Conservation (phyloP, 805 yeast genomes). For the Schizosaccharomyces cryophilus region DNA sequence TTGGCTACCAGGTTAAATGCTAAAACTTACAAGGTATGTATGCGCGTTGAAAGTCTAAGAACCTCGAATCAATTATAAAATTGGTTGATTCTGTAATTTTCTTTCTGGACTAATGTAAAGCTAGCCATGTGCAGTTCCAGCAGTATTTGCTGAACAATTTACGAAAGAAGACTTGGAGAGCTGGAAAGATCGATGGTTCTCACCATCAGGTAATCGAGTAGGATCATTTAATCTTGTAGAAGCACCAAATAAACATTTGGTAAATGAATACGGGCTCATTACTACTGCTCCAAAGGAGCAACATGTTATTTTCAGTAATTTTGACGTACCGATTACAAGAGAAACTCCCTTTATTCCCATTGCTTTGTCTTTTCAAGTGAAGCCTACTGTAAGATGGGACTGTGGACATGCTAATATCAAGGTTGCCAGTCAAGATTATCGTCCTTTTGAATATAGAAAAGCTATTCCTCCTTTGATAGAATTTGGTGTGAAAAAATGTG, state of each 20-base stretch:
- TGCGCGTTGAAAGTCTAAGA: too few species aligned
- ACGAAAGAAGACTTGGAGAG: neutral
- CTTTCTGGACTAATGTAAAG: neutral
- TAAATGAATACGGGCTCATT: neutral
- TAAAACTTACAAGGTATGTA: too few species aligned
- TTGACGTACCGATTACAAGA: neutral
- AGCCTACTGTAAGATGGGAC: neutral
- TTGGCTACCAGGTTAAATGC: too few species aligned
- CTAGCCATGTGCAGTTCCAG: neutral
- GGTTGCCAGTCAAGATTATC: neutral
- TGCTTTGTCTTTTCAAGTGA: neutral
- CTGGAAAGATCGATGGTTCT: neutral
- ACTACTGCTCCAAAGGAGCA: neutral
- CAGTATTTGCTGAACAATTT: neutral
- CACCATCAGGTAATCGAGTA: too few species aligned
- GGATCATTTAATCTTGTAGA: neutral
- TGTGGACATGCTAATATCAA: neutral
- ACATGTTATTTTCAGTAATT: neutral
- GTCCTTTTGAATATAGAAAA: neutral
- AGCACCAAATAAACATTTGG: neutral
- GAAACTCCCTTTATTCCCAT: neutral
- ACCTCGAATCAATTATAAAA: too few species aligned
- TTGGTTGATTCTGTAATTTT: too few species aligned
- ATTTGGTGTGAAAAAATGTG: neutral
- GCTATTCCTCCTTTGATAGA: neutral